These are phyloP conservation scores for Neofusicoccum umdonicola DNA, from an alignment of 2,329 filamentous ascomycete genomes.

Conservation along the genomic window DNA sequence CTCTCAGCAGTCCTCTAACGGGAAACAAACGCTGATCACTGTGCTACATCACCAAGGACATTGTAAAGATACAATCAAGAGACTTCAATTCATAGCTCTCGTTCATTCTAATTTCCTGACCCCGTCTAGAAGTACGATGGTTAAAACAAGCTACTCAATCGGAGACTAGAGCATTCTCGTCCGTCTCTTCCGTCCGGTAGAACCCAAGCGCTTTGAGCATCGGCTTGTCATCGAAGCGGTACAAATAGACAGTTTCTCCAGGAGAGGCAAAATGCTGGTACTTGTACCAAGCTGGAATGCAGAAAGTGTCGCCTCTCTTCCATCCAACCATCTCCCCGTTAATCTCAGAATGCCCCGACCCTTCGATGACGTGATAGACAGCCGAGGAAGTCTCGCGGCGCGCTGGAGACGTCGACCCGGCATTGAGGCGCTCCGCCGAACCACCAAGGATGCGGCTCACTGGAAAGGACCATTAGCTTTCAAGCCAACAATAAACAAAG, in stretches of 20 bases:
- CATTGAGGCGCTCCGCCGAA: constrained; percentile 45
- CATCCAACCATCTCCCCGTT: constrained; percentile 41
- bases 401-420: constrained; percentile 35
- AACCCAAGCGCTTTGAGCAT: constrained; percentile 55
- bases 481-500: background rate
- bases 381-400: constrained; percentile 52
- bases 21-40: too few species aligned
- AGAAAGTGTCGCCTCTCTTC: constrained; percentile 55
- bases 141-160: constrained; percentile 1
- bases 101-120: too few species aligned
- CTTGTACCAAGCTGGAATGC: constrained; percentile 52
- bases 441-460: constrained; percentile 50
- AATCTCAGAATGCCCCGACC: constrained; percentile 44
- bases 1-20: too few species aligned
- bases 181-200: constrained; percentile 43
- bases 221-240: constrained; percentile 55
- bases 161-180: constrained; percentile 43
- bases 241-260: constrained; percentile 46
- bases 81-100: too few species aligned
- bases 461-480: constrained; percentile 19
- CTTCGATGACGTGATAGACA: constrained; percentile 54
- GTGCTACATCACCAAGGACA: too few species aligned
- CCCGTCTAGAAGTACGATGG: too few species aligned
- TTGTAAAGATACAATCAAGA: too few species aligned
- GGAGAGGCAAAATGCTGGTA: constrained; percentile 48